Percentiles rank a stretch among this genome's conserved stretches.
Conservation (phyloP, 2,329 filamentous ascomycete species). For the Fusarium algeriense region DNA sequence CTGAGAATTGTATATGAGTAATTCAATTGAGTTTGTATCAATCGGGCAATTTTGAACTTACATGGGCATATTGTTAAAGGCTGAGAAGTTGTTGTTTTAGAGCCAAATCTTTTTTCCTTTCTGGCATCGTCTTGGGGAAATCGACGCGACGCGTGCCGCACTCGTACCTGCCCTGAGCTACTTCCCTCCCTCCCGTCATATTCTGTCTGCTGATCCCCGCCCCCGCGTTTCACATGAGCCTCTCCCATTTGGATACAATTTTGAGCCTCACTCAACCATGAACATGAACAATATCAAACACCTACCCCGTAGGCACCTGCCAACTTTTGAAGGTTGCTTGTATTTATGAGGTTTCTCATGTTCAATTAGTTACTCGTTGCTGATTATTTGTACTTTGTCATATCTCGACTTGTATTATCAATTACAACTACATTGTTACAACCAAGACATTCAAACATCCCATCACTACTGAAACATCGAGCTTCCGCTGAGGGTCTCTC, state of each 20-base stretch:
- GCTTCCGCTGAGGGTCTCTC: background rate
- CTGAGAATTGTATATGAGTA: constrained; percentile 13
- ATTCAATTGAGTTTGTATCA: background rate
- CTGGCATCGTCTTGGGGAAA: constrained; percentile 25
- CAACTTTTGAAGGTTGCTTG: background rate
- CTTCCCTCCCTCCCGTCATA: background rate
- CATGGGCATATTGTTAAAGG: constrained; percentile 44
- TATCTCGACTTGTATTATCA: background rate
- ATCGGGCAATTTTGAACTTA: constrained; percentile 7
- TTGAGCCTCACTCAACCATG: constrained; percentile 7
- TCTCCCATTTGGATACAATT: background rate
- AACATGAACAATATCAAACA: no score
- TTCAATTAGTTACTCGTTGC: no score
- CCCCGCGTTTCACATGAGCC: constrained; percentile 34
- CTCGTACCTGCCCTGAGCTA: constrained; percentile 19
- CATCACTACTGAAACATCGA: constrained; percentile 12
- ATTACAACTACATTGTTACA: background rate
- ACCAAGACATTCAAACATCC: background rate
- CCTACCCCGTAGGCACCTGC: no score
- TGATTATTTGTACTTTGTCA: background rate
- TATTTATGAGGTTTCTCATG: no score
- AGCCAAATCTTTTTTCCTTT: constrained; percentile 19
- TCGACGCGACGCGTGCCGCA: constrained; percentile 41
- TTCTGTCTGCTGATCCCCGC: constrained; percentile 22
- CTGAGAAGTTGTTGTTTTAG: constrained; percentile 33